phyloP scores from a whole-genome alignment of 257 asterid species.

The Paraleonurus japonicus region DNA sequence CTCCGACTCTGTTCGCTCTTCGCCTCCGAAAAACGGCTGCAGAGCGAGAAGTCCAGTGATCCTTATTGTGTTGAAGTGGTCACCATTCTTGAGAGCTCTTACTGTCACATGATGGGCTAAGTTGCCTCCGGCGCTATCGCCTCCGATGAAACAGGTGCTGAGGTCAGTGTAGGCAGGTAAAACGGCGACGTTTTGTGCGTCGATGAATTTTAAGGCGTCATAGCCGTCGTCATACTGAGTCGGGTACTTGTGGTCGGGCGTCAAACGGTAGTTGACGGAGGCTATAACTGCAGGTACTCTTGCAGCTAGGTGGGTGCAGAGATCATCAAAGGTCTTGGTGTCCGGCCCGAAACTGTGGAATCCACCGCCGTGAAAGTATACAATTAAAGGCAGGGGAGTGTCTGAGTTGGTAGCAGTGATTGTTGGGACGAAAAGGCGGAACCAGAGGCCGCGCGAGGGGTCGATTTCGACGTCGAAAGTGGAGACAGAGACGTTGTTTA shows the following conservation, averaged over 20 bases:
- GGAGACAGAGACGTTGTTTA: conserved; percentile 13
- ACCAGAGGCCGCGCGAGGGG: not conserved
- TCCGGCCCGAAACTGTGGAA: conserved; percentile 28
- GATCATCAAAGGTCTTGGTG: conserved; percentile 17
- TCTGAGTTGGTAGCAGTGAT: not conserved
- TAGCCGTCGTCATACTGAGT: conserved; percentile 38
- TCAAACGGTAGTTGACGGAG: conserved; percentile 43
- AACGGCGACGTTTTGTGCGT: conserved; percentile 17
- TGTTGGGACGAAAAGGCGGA: not conserved
- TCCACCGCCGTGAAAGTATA: conserved; percentile 49
- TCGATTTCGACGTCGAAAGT: not conserved
- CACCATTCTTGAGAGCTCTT: conserved; percentile 16
- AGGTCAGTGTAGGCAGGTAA: conserved; percentile 36
- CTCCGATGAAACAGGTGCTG: conserved; percentile 37
- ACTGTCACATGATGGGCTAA: conserved; percentile 42
- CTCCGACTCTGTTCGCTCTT: conserved; percentile 46
- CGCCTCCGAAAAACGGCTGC: conserved; percentile 54
- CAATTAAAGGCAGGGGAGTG: not conserved
- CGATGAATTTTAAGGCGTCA: conserved; percentile 42
- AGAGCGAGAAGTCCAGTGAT: conserved; percentile 28
- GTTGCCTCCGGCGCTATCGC: conserved; percentile 55
- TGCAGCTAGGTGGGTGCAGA: conserved; percentile 36
- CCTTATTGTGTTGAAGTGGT: conserved; percentile 21
- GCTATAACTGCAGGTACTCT: conserved; percentile 32
- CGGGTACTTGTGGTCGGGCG: conserved; percentile 43